These are phyloP conservation scores for Aspergillus glaucus DNA, from an alignment of 2,329 filamentous ascomycete species.

Conservation along the genomic window DNA sequence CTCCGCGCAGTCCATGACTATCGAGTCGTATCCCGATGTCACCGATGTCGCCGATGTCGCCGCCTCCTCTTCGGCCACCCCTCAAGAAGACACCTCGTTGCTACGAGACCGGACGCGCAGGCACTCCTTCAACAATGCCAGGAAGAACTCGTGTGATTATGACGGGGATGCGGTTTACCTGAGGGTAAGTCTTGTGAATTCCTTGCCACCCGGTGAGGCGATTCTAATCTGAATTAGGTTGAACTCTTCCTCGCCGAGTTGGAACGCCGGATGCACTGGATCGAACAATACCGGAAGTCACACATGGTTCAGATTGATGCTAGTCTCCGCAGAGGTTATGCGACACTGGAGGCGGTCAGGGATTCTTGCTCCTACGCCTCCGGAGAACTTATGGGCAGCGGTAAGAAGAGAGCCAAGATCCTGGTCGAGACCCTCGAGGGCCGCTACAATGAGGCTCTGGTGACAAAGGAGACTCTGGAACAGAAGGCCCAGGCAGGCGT, in stretches of 20 bases:
- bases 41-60: constrained; percentile 13
- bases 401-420: constrained; percentile 73
- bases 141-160: constrained; percentile 39
- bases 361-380: constrained; percentile 84
- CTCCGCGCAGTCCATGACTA: constrained; percentile 33
- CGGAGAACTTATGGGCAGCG: constrained; percentile 81
- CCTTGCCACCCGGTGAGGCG: constrained; percentile 2
- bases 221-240: constrained; percentile 23
- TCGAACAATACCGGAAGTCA: constrained; percentile 81
- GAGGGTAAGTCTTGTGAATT: constrained; percentile 23
- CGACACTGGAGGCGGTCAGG: constrained; percentile 78
- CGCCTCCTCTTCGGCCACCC: constrained; percentile 21
- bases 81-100: constrained; percentile 26
- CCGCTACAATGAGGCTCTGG: constrained; percentile 79
- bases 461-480: constrained; percentile 76
- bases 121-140: constrained; percentile 40
- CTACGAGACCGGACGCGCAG: constrained; percentile 36
- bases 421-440: constrained; percentile 89
- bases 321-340: constrained; percentile 76
- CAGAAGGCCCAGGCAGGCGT: constrained; percentile 88
- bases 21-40: constrained; percentile 29
- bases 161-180: constrained; percentile 42
- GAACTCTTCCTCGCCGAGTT: constrained; percentile 64
- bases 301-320: constrained; percentile 74
- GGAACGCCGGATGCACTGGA: constrained; percentile 75